Evolutionary conservation across 192 early-diverging fungal species (phyloP), one percentile per base, ranked within the genome.

Genomic region (Entrophospora sp.): DNA sequence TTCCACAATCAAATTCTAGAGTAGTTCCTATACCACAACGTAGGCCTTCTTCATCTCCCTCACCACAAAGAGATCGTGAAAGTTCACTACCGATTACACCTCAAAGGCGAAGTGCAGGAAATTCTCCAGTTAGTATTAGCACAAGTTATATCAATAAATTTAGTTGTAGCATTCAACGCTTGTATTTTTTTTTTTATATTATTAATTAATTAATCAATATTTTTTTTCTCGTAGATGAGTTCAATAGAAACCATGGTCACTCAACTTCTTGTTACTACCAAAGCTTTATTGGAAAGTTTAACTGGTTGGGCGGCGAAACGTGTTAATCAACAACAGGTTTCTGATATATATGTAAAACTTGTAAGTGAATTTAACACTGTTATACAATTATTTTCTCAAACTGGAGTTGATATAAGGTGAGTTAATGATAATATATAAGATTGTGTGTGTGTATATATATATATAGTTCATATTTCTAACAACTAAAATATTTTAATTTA

Each of bases 171-270:
- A 0, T 1, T 53, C 2, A 31, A 52, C 14, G 25, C 13, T 28
- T 30, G n/a, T 30, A 30, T 5, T 5, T 52, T 32, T 27, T 31
- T 52, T 52, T 52, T 7, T 28, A 52, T 16, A 32, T 28, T 27
- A 48, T 48, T 48, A n/a, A 22, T 5, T 20, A 24, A 7, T 24
- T 20, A 48, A 7, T 4, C 4, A n/a, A 9, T 8, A 25, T 30
- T 30, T n/a, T 27, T 5, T 45, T 48, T 28, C 1, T 24, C 31
- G 1, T 66, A 82, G 77, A 73, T 72, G 68, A 74, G 66, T 58
- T 69, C 68, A 3, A 77, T 82, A 13, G 77, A 82, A 28, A 71
- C 71, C 7, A 74, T 73, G 31, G 77, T 82, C 13, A 79, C 80
- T 14, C 68, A 72, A 56, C 64, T 82, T 4, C 32, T 82, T 37